Percentiles rank a stretch among this genome's conserved stretches.
Conservation (phyloP, 768 basidiomycete species). For the Mycena kentingensis region DNA sequence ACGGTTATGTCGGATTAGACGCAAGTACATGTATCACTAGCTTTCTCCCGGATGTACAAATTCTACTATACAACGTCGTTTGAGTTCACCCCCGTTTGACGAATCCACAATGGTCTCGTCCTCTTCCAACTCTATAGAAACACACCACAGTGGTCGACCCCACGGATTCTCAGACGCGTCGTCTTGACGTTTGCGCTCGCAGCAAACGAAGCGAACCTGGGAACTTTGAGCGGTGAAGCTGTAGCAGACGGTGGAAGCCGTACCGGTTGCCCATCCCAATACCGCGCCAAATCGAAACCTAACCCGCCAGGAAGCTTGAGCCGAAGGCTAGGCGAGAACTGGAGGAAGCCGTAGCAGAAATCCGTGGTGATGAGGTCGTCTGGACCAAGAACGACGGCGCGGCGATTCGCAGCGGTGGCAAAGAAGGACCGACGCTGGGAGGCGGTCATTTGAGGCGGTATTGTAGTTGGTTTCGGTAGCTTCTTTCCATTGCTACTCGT, state of each 20-base stretch:
- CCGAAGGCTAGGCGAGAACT: constrained; percentile 64
- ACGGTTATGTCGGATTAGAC: constrained; percentile 17
- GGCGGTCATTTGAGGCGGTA: constrained; percentile 29
- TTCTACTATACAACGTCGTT: not conserved
- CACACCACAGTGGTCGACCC: constrained; percentile 57
- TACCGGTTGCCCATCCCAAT: constrained; percentile 95
- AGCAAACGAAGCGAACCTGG: too few species aligned
- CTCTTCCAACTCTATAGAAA: constrained; percentile 52
- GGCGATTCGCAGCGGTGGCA: constrained; percentile 52
- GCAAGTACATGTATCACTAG: too few species aligned
- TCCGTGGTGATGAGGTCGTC: constrained; percentile 78
- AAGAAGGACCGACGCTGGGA: constrained; percentile 69
- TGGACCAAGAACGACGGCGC: constrained; percentile 62
- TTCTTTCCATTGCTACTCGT: constrained; percentile 23
- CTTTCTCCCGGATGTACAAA: too few species aligned
- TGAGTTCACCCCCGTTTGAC: too few species aligned
- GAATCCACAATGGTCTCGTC: too few species aligned
- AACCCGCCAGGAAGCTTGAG: constrained; percentile 82
- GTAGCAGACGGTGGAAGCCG: too few species aligned
- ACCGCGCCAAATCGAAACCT: constrained; percentile 78
- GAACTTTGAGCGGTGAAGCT: too few species aligned
- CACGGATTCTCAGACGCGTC: constrained; percentile 37
- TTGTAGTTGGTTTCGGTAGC: constrained; percentile 28
- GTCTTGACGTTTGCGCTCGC: constrained; percentile 53
- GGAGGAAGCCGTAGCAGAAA: constrained; percentile 86